phyloP scores from a whole-genome alignment of 2,329 filamentous ascomycete genomes.

The Pseudopithomyces chartarum region DNA sequence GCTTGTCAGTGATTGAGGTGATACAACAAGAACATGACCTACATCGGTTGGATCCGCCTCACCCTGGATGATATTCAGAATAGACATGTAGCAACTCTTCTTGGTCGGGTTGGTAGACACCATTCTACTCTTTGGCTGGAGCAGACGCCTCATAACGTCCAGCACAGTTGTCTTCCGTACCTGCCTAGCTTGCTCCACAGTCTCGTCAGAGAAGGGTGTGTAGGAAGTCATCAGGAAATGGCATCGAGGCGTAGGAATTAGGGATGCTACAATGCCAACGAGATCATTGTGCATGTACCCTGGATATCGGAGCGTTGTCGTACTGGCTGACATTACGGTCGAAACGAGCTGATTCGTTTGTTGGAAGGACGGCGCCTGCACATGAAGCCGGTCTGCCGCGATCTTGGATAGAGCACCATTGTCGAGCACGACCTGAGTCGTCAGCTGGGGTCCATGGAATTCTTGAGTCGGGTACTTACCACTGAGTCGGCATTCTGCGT shows the following conservation, averaged over 20 bases:
- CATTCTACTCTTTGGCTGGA: slow-evolving; percentile 99
- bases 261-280: slow-evolving; percentile 91
- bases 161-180: slow-evolving; percentile 97
- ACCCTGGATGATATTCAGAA: slow-evolving; percentile 98
- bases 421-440: slow-evolving; percentile 75
- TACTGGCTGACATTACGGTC: slow-evolving; percentile 98
- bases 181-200: slow-evolving; percentile 95
- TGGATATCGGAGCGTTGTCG: slow-evolving; percentile 93
- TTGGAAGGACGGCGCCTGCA: slow-evolving; percentile 93
- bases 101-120: slow-evolving; percentile 94
- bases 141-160: slow-evolving; percentile 92
- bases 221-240: slow-evolving; percentile 99
- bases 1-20: slow-evolving; percentile 12
- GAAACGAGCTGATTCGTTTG: slow-evolving; percentile 95
- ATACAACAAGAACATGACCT: slow-evolving; percentile 18
- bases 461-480: slow-evolving; percentile 49
- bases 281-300: slow-evolving; percentile 99
- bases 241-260: slow-evolving; percentile 94
- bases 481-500: slow-evolving; percentile 98
- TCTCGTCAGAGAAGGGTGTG: slow-evolving; percentile 95
- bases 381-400: slow-evolving; percentile 89
- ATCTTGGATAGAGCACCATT: slow-evolving; percentile 94
- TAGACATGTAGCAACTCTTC: slow-evolving; percentile 98
- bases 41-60: slow-evolving; percentile 96
- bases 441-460: slow-evolving; percentile 21